phyloP scores from a whole-genome alignment of 108 stramenopile genomes.

The Conticribra weissflogii region DNA sequence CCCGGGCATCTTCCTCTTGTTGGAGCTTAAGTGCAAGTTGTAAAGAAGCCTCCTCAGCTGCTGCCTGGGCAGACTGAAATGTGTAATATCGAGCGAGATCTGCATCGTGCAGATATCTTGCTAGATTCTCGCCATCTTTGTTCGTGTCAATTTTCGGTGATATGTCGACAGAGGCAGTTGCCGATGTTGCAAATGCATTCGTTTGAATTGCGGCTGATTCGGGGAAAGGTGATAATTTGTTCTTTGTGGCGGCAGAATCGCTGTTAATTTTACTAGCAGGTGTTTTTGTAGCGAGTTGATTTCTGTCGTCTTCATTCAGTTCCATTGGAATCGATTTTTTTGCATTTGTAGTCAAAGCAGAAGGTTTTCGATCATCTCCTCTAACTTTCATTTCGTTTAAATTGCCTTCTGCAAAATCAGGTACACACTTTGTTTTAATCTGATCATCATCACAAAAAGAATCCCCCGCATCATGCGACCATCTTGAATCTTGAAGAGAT shows the following conservation, averaged over 20 bases:
- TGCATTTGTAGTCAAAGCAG: neutral
- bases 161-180: neutral
- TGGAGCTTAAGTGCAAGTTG: conserved; percentile 46
- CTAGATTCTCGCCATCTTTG: conserved; percentile 57
- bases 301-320: no score
- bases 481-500: conserved; percentile 25
- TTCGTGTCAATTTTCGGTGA: neutral
- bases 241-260: no score
- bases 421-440: neutral
- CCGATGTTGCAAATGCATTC: neutral
- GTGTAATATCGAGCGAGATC: conserved; percentile 48
- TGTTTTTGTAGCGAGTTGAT: no score
- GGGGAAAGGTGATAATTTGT: no score
- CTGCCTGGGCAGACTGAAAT: conserved; percentile 30
- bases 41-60: conserved; percentile 52
- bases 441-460: neutral
- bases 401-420: neutral
- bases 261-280: no score
- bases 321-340: neutral
- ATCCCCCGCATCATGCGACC: neutral
- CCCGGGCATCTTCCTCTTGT: conserved; percentile 55
- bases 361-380: conserved; percentile 7
- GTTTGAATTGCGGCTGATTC: no score
- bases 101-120: conserved; percentile 53
- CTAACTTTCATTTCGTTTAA: no score